phyloP scores from a whole-genome alignment of 345 rosid species.

The Pistacia vera region DNA sequence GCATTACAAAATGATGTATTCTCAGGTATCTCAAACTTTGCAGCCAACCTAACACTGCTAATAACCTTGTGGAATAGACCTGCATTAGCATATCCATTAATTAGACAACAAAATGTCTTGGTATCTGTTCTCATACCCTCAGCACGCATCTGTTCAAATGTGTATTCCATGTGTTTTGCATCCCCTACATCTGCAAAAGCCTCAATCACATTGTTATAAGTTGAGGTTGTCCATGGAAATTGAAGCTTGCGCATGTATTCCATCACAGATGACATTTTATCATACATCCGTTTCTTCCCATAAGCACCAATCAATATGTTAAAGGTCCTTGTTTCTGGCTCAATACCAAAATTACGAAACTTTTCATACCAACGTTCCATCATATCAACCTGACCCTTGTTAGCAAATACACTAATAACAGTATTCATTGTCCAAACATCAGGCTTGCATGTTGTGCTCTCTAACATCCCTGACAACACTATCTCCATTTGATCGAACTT shows the following conservation, averaged over 20 bases:
- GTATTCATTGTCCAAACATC: conserved; percentile 96
- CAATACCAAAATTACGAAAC: conserved; percentile 73
- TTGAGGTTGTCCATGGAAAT: conserved; percentile 89
- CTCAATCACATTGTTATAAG: conserved; percentile 88
- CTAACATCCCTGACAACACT: conserved; percentile 74
- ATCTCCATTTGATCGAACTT: conserved; percentile 86
- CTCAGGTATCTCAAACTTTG: conserved; percentile 77
- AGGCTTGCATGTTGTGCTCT: conserved; percentile 61
- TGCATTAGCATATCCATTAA: conserved; percentile 78
- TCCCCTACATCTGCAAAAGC: conserved; percentile 91
- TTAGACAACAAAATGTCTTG: conserved; percentile 83
- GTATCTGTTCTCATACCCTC: conserved; percentile 88
- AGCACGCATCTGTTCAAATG: conserved; percentile 82
- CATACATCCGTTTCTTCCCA: conserved; percentile 85
- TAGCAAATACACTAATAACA: conserved; percentile 80
- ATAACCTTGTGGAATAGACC: conserved; percentile 85
- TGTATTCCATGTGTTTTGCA: conserved; percentile 81
- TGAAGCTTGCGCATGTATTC: conserved; percentile 90
- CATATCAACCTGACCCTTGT: conserved; percentile 75
- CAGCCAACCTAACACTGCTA: conserved; percentile 65
- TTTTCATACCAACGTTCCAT: conserved; percentile 97
- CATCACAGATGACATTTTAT: conserved; percentile 95
- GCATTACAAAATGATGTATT: conserved; percentile 69
- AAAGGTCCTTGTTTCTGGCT: conserved; percentile 85
- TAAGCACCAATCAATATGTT: conserved; percentile 88